Percentiles rank a stretch among this genome's conserved stretches.
These are phyloP conservation scores for Penicillium sp. DNA, from an alignment of 2,329 filamentous ascomycete genomes.

Conservation along the genomic window DNA sequence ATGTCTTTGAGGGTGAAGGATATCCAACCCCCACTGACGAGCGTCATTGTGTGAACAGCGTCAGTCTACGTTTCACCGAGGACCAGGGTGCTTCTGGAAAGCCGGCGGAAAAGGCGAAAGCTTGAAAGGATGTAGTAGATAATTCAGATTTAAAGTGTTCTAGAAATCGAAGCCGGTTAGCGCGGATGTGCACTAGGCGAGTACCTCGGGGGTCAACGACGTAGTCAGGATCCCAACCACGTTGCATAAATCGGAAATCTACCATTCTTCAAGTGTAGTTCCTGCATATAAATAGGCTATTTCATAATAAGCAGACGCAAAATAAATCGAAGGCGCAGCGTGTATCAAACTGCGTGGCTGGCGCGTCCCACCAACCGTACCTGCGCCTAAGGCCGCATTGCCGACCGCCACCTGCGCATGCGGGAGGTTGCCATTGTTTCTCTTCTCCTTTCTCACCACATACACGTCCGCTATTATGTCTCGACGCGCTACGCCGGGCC, in stretches of 20 bases:
- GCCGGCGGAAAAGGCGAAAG: slow-evolving; percentile 27
- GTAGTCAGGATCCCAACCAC: background rate
- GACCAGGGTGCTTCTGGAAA: slow-evolving; percentile 50
- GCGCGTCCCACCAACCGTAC: slow-evolving; percentile 23
- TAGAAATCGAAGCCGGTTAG: background rate
- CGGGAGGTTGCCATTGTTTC: slow-evolving; percentile 19
- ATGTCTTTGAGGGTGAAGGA: slow-evolving; percentile 89
- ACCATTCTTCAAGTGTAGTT: background rate
- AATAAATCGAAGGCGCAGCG: background rate
- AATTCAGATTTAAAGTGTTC: slow-evolving; percentile 7
- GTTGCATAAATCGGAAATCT: background rate
- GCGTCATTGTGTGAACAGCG: slow-evolving; percentile 93
- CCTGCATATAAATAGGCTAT: background rate
- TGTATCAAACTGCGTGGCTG: slow-evolving; percentile 21
- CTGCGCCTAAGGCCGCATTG: slow-evolving; percentile 26
- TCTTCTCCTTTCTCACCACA: slow-evolving; percentile 13
- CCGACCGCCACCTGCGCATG: slow-evolving; percentile 32
- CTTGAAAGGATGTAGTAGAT: slow-evolving; percentile 13
- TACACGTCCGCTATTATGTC: slow-evolving; percentile 31
- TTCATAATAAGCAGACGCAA: background rate
- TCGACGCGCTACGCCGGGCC: slow-evolving; percentile 67
- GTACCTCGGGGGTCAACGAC: background rate
- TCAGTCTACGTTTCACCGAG: slow-evolving; percentile 79
- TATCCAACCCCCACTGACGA: slow-evolving; percentile 86
- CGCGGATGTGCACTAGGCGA: background rate